A percentile compares a stretch with the other conserved stretches of the same genome.
Evolutionary conservation across 257 asterid species (phyloP).

Genomic region (Ajuga chamaepitys): DNA sequence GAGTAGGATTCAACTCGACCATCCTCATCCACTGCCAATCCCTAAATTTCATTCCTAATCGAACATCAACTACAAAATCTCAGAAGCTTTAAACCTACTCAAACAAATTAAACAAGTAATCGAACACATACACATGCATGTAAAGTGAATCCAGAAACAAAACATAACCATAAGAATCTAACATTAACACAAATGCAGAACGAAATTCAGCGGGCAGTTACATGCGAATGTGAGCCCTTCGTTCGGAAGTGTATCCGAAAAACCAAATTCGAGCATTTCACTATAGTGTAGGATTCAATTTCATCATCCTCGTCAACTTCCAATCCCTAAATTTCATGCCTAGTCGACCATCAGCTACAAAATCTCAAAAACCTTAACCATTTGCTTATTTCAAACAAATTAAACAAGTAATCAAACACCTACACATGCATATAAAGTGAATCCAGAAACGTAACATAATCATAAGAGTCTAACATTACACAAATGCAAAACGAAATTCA

Average conservation of each 20-base stretch:
- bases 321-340: not conserved
- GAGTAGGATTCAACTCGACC: not conserved
- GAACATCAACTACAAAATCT: not conserved
- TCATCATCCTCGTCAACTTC: not conserved
- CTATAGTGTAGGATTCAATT: not conserved
- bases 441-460: too few species aligned
- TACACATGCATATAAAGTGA: too few species aligned
- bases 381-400: not conserved
- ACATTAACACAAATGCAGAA: not conserved
- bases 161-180: not conserved
- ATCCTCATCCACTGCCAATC: not conserved
- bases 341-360: not conserved
- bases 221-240: conserved; percentile 28
- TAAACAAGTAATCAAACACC: not conserved
- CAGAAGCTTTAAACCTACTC: not conserved
- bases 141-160: not conserved
- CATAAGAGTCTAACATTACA: not conserved
- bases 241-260: not conserved
- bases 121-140: not conserved
- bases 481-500: not conserved
- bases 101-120: not conserved
- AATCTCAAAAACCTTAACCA: not conserved
- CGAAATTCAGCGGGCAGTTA: conserved; percentile 14
- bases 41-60: conserved; percentile 1
- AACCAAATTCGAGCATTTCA: too few species aligned